phyloP scores from a whole-genome alignment of 768 basidiomycete genomes.

The Collybiopsis luxurians region DNA sequence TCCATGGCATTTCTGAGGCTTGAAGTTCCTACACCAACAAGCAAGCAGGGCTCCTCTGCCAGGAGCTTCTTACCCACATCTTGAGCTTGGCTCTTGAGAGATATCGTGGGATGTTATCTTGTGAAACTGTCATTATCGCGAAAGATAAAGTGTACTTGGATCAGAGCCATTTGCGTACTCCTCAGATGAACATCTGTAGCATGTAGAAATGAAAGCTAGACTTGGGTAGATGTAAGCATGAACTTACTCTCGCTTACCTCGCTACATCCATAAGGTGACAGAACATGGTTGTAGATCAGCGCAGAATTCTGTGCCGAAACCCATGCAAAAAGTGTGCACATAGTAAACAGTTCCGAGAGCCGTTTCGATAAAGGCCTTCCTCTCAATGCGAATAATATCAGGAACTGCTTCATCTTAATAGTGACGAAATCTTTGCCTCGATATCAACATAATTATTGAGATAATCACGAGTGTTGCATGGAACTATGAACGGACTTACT shows the following conservation, averaged over 20 bases:
- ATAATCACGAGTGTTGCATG: background rate
- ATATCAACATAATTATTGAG: background rate
- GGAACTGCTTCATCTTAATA: too few species aligned
- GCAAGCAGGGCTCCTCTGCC: too few species aligned
- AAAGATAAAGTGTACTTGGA: too few species aligned
- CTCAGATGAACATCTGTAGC: too few species aligned
- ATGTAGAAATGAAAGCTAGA: background rate
- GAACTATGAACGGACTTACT: background rate
- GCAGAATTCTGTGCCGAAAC: background rate
- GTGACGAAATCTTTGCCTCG: background rate
- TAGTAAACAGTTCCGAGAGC: background rate
- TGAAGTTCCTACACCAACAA: too few species aligned
- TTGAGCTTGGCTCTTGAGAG: too few species aligned
- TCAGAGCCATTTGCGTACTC: too few species aligned
- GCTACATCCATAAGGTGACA: background rate
- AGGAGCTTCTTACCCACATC: too few species aligned
- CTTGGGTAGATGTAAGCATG: background rate
- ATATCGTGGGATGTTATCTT: too few species aligned
- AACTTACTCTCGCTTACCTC: background rate
- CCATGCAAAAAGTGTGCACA: background rate
- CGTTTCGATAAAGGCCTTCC: background rate
- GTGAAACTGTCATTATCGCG: too few species aligned
- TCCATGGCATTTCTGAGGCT: too few species aligned
- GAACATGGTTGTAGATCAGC: background rate
- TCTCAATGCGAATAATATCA: too few species aligned